These are phyloP conservation scores for Cercospora citrullina DNA, from an alignment of 2,329 filamentous ascomycete genomes.

Conservation along the genomic window DNA sequence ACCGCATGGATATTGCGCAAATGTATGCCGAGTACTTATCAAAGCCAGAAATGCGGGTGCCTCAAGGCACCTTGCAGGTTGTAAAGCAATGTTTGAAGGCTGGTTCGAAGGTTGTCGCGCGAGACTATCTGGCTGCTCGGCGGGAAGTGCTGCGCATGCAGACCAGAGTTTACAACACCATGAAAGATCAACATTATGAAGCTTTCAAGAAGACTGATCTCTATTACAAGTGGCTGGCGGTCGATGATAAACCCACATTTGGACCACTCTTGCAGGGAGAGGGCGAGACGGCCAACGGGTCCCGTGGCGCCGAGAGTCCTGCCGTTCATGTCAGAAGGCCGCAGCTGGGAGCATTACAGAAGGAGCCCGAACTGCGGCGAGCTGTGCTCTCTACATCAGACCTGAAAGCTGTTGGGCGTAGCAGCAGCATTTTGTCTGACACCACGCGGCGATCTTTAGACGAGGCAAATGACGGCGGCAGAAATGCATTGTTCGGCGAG, in stretches of 20 bases:
- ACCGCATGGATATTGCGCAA: slow-evolving; percentile 83
- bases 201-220: slow-evolving; percentile 90
- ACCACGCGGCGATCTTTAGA: slow-evolving; percentile 68
- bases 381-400: slow-evolving; percentile 63
- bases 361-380: slow-evolving; percentile 55
- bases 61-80: slow-evolving; percentile 65
- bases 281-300: not conserved
- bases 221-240: slow-evolving; percentile 93
- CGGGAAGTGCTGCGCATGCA: slow-evolving; percentile 80
- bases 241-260: slow-evolving; percentile 63
- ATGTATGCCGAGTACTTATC: slow-evolving; percentile 89
- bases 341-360: slow-evolving; percentile 26
- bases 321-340: slow-evolving; percentile 28
- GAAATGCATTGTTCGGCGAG: slow-evolving; percentile 69
- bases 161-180: slow-evolving; percentile 76
- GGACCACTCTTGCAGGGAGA: slow-evolving; percentile 28
- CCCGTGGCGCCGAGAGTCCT: slow-evolving; percentile 11
- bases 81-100: slow-evolving; percentile 78
- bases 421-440: slow-evolving; percentile 21
- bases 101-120: slow-evolving; percentile 71
- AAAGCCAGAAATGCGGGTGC: slow-evolving; percentile 76
- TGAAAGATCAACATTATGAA: slow-evolving; percentile 77
- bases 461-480: slow-evolving; percentile 50
- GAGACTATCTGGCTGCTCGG: slow-evolving; percentile 80
- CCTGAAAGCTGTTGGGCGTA: slow-evolving; percentile 46